These are phyloP conservation scores for Aspergillus sclerotioniger DNA, from an alignment of 495 filamentous ascomycete genomes.

Conservation along the genomic window DNA sequence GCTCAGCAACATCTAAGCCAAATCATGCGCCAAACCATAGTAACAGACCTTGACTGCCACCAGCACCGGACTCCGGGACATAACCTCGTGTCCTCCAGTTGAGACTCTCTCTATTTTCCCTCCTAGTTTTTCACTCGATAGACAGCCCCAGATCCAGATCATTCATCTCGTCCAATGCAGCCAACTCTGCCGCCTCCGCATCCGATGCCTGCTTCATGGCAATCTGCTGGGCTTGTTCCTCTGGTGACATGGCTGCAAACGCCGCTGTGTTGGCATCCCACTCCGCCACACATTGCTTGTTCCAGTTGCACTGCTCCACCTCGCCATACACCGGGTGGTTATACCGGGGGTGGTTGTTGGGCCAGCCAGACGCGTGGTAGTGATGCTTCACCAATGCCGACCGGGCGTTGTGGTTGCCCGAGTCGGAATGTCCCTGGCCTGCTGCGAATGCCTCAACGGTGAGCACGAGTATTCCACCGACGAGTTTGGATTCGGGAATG, in stretches of 20 bases:
- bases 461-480: conserved; percentile 57
- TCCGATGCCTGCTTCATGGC: conserved; percentile 20
- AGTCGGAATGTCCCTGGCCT: conserved; percentile 63
- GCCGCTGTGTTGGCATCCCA: conserved; percentile 56
- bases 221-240: conserved; percentile 49
- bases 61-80: too few relatives aligned
- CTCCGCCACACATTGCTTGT: conserved; percentile 52
- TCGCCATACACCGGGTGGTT: conserved; percentile 60
- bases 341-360: conserved; percentile 54
- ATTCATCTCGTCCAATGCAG: not conserved
- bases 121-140: not conserved
- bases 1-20: too few relatives aligned
- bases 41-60: too few relatives aligned
- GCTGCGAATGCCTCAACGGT: conserved; percentile 64
- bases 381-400: conserved; percentile 61
- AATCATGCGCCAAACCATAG: not conserved
- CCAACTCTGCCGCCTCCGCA: not conserved
- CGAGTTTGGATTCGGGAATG: conserved; percentile 54
- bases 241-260: conserved; percentile 43
- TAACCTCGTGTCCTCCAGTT: not conserved
- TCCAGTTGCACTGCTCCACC: conserved; percentile 65
- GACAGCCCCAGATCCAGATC: not conserved
- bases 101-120: not conserved
- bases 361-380: conserved; percentile 65
- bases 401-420: conserved; percentile 57